These are phyloP conservation scores for Trichoderma sp. DNA, from an alignment of 2,329 filamentous ascomycete genomes.

Conservation along the genomic window DNA sequence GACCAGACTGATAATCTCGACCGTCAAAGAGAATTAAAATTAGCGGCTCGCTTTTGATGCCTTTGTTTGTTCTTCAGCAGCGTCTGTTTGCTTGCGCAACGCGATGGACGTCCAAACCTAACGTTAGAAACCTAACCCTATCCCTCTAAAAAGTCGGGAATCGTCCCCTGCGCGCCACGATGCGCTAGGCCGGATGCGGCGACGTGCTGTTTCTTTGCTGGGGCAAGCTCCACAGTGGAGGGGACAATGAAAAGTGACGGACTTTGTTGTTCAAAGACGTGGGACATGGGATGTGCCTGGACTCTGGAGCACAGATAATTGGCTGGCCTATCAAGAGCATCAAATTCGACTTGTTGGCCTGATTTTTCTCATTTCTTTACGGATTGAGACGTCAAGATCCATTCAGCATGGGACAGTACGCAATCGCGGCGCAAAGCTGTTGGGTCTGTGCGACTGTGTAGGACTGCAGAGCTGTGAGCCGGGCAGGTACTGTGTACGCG, in stretches of 20 bases:
- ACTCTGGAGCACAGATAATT: not conserved
- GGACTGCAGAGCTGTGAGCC: not conserved
- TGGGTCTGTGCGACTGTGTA: not conserved
- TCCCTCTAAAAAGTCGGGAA: not conserved
- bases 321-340: not conserved
- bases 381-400: not conserved
- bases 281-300: not conserved
- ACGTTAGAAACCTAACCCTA: conserved; percentile 1
- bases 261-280: not conserved
- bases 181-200: not conserved
- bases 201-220: not conserved
- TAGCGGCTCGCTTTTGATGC: not conserved
- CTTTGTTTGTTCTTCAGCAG: not conserved
- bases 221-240: not conserved
- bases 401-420: not conserved
- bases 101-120: not conserved
- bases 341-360: not conserved
- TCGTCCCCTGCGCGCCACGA: not conserved
- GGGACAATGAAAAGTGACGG: not conserved
- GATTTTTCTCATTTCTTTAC: not conserved
- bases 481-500: not conserved
- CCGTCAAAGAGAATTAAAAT: not conserved
- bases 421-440: not conserved
- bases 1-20: not conserved
- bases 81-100: not conserved